phyloP scores from a whole-genome alignment of 2,329 filamentous ascomycete genomes.

The Cylindrodendrum hubeiense region DNA sequence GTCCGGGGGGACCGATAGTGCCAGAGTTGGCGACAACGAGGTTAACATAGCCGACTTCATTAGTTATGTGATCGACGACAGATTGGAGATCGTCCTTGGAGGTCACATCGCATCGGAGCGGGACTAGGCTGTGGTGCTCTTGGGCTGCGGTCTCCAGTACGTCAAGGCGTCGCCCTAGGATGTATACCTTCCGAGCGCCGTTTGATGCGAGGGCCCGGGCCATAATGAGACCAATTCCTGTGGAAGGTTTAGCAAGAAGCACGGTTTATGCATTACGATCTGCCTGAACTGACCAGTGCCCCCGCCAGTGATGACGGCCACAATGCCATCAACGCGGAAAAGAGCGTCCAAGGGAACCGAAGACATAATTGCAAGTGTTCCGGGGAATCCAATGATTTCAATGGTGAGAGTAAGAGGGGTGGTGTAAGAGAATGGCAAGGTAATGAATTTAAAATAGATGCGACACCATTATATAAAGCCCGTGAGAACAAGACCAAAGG shows the following conservation, averaged over 20 bases:
- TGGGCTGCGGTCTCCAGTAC: slow-evolving; percentile 60
- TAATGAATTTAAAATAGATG: no score
- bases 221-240: slow-evolving; percentile 63
- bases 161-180: slow-evolving; percentile 63
- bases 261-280: no score
- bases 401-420: no score
- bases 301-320: slow-evolving; percentile 20
- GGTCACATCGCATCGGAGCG: slow-evolving; percentile 60
- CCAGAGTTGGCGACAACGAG: slow-evolving; percentile 78
- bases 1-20: slow-evolving; percentile 67
- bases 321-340: slow-evolving; percentile 14
- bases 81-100: slow-evolving; percentile 64
- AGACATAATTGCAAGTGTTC: no score
- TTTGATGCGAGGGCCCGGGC: slow-evolving; percentile 65
- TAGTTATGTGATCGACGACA: slow-evolving; percentile 67
- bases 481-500: no score
- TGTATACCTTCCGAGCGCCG: slow-evolving; percentile 66
- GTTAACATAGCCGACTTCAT: slow-evolving; percentile 72
- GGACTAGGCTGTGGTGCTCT: slow-evolving; percentile 52
- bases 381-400: no score
- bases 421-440: no score
- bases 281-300: neutral
- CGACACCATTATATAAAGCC: no score
- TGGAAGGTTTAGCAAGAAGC: neutral
- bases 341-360: no score